These are phyloP conservation scores for Beta vulgaris DNA, from an alignment of 148 eudicot genomes.

Conservation along the genomic window DNA sequence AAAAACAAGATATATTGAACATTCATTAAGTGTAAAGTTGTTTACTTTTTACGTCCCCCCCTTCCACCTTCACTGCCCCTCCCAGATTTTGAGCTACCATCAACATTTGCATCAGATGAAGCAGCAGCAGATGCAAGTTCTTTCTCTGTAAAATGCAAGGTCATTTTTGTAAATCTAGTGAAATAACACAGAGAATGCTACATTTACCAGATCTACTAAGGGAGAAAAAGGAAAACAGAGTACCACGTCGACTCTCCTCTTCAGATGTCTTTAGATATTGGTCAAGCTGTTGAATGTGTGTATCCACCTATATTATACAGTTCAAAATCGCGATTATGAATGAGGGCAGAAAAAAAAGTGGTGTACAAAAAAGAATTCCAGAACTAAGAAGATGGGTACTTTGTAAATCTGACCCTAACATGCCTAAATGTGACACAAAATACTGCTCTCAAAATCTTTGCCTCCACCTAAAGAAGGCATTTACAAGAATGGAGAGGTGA, in stretches of 20 bases:
- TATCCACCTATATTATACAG: slow-evolving; percentile 67
- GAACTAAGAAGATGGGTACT: not conserved
- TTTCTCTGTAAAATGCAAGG: slow-evolving; percentile 48
- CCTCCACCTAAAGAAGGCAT: too few relatives aligned
- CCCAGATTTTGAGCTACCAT: slow-evolving; percentile 56
- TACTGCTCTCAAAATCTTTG: not conserved
- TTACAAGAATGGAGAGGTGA: not conserved
- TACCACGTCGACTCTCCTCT: slow-evolving; percentile 84
- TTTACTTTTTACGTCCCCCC: slow-evolving; percentile 93
- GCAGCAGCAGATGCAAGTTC: slow-evolving; percentile 54
- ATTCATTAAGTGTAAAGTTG: slow-evolving; percentile 17
- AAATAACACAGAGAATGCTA: not conserved
- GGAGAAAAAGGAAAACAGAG: slow-evolving; percentile 16
- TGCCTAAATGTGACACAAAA: not conserved
- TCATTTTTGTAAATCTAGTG: not conserved
- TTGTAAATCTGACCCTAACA: not conserved
- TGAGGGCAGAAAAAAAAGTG: not conserved
- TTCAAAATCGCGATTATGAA: slow-evolving; percentile 10
- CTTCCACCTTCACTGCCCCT: slow-evolving; percentile 62
- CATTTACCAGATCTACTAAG: not conserved
- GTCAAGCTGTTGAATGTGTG: slow-evolving; percentile 94
- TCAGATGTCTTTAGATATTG: slow-evolving; percentile 75
- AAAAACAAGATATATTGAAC: not conserved
- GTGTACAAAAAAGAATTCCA: not conserved
- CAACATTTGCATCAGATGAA: slow-evolving; percentile 46